These are phyloP conservation scores for Verticillium isaacii DNA, from an alignment of 2,329 filamentous ascomycete species.

Conservation along the genomic window DNA sequence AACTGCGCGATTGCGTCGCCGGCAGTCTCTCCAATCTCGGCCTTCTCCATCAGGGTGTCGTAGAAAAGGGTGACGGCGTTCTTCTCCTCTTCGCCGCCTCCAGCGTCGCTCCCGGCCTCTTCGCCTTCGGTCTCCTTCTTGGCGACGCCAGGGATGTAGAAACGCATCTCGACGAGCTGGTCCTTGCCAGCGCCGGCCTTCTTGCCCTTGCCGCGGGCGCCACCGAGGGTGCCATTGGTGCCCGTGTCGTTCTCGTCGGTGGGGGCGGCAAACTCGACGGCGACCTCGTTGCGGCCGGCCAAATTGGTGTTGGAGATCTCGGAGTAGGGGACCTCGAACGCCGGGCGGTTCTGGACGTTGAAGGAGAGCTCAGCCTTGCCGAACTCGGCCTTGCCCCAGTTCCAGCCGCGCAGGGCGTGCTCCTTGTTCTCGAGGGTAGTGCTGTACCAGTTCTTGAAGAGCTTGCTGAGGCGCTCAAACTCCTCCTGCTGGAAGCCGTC, in stretches of 20 bases:
- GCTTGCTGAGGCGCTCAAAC: slow-evolving; percentile 81
- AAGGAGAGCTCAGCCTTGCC: slow-evolving; percentile 92
- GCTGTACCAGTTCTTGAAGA: slow-evolving; percentile 98
- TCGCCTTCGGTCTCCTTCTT: slow-evolving; percentile 71
- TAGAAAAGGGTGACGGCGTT: slow-evolving; percentile 98
- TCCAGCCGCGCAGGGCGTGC: slow-evolving; percentile 94
- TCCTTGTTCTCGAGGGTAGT: slow-evolving; percentile 88
- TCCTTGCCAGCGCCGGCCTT: slow-evolving; percentile 87
- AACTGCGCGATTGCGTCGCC: slow-evolving; percentile 98
- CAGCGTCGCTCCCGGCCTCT: slow-evolving; percentile 61
- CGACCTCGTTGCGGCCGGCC: slow-evolving; percentile 95
- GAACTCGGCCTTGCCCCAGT: slow-evolving; percentile 98
- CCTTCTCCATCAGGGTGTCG: slow-evolving; percentile 95
- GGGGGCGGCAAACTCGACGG: slow-evolving; percentile 84
- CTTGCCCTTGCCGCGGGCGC: slow-evolving; percentile 71
- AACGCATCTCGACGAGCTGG: slow-evolving; percentile 96
- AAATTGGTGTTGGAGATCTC: slow-evolving; percentile 98
- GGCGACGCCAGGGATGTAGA: slow-evolving; percentile 92
- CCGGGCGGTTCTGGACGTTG: slow-evolving; percentile 93
- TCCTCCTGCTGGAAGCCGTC: slow-evolving; percentile 96
- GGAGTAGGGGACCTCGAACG: slow-evolving; percentile 94
- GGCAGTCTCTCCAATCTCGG: slow-evolving; percentile 98
- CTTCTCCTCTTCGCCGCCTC: slow-evolving; percentile 69
- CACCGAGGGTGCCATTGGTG: slow-evolving; percentile 68
- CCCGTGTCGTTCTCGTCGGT: slow-evolving; percentile 67